A percentile compares a stretch with the other conserved stretches of the same genome.
phyloP scores from a whole-genome alignment of 345 rosid species.

The Heritiera fomes region DNA sequence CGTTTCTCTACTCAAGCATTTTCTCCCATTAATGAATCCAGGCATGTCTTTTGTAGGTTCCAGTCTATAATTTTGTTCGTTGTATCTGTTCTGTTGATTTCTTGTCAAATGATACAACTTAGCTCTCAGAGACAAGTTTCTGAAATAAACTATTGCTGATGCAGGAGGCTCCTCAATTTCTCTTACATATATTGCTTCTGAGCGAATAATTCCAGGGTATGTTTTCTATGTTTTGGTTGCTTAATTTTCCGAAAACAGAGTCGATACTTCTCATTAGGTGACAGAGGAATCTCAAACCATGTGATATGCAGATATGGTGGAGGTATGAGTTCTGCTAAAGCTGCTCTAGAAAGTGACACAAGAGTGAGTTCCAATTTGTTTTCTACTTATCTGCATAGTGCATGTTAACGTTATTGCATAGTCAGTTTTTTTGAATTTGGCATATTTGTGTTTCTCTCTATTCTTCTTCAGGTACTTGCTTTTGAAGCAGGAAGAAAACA shows the following conservation, averaged over 20 bases:
- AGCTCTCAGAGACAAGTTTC: neutral
- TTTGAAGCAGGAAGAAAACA: slow-evolving; percentile 76
- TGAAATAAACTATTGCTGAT: slow-evolving; percentile 27
- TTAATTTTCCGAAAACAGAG: neutral
- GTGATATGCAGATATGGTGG: slow-evolving; percentile 76
- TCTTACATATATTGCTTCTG: slow-evolving; percentile 94
- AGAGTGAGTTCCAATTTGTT: slow-evolving; percentile 42
- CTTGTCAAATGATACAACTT: neutral
- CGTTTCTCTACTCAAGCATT: slow-evolving; percentile 84
- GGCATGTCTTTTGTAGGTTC: slow-evolving; percentile 22
- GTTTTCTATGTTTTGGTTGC: neutral
- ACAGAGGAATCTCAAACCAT: neutral
- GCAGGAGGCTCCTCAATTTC: slow-evolving; percentile 91
- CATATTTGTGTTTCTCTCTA: neutral
- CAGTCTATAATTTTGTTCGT: neutral
- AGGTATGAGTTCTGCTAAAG: slow-evolving; percentile 99
- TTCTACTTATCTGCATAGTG: neutral
- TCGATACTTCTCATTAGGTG: slow-evolving; percentile 1
- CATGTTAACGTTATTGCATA: neutral
- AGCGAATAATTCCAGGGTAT: slow-evolving; percentile 93
- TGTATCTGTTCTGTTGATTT: neutral
- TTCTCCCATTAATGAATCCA: slow-evolving; percentile 90
- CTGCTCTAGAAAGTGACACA: slow-evolving; percentile 96
- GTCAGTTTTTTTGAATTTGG: neutral
- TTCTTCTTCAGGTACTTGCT: slow-evolving; percentile 58